These are phyloP conservation scores for Lyophyllum decastes DNA, from an alignment of 768 basidiomycete species.

Conservation along the genomic window DNA sequence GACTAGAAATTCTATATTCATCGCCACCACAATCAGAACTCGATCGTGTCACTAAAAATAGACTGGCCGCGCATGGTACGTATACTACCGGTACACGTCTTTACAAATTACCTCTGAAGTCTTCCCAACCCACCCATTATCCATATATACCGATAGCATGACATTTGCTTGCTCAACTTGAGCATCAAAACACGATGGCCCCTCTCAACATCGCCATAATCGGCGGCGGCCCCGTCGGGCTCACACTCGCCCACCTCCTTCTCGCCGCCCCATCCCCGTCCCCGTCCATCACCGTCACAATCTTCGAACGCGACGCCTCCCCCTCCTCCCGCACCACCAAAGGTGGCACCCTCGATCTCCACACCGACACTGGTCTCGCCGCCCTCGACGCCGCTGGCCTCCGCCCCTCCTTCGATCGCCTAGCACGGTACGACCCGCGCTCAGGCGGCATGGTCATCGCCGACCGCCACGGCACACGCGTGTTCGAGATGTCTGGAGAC, in stretches of 20 bases:
- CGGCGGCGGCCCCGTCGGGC: slow-evolving; percentile 25
- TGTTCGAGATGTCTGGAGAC: slow-evolving; percentile 6
- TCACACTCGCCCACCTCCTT: slow-evolving; percentile 27
- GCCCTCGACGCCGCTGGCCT: slow-evolving; percentile 27
- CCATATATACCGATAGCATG: too few species aligned
- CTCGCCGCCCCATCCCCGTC: too few species aligned
- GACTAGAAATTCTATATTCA: too few species aligned
- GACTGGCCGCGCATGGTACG: too few species aligned
- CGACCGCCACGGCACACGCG: slow-evolving; percentile 12
- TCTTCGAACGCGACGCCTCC: slow-evolving; percentile 26
- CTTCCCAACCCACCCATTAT: too few species aligned
- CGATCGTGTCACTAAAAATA: too few species aligned
- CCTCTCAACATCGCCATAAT: slow-evolving; percentile 19
- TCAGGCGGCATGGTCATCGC: slow-evolving; percentile 17
- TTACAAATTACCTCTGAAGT: too few species aligned
- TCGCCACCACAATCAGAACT: too few species aligned
- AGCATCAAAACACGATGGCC: background rate
- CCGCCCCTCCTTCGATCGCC: slow-evolving; percentile 19
- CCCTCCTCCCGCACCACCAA: slow-evolving; percentile 17
- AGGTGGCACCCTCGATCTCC: slow-evolving; percentile 29
- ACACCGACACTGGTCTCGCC: slow-evolving; percentile 23
- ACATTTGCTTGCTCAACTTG: background rate
- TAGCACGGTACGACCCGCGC: slow-evolving; percentile 16
- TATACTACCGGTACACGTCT: too few species aligned
- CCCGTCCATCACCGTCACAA: slow-evolving; percentile 12